Percentiles rank a stretch among this genome's conserved stretches.
These are phyloP conservation scores for Hyaloscypha finlandica DNA, from an alignment of 495 filamentous ascomycete genomes.

Conservation along the genomic window DNA sequence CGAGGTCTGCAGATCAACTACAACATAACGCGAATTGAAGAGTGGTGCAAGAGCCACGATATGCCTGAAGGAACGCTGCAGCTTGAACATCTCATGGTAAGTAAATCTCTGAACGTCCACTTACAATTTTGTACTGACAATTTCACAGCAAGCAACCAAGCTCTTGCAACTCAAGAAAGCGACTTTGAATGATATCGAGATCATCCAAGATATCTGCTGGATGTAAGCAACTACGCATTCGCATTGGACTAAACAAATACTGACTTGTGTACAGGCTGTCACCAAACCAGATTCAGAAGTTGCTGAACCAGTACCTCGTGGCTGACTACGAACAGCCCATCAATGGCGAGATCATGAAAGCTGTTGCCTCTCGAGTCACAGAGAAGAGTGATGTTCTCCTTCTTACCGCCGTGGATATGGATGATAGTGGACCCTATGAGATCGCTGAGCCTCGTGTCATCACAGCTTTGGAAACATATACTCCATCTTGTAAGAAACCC, in stretches of 20 bases:
- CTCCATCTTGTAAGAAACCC: conserved; percentile 75
- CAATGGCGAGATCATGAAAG: conserved; percentile 99
- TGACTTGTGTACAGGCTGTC: conserved; percentile 59
- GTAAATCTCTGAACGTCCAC: conserved; percentile 25
- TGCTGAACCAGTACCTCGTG: conserved; percentile 97
- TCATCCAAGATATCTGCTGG: conserved; percentile 99
- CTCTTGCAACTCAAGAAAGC: conserved; percentile 98
- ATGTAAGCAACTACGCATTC: conserved; percentile 64
- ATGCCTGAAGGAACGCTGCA: conserved; percentile 98
- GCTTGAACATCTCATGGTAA: conserved; percentile 96
- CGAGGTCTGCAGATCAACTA: conserved; percentile 99
- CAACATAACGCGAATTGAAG: conserved; percentile 98
- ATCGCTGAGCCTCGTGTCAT: conserved; percentile 96
- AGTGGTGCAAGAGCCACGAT: conserved; percentile 99
- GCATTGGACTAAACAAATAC: not conserved
- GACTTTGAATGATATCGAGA: conserved; percentile 98
- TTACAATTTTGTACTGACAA: conserved; percentile 34
- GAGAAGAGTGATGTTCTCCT: conserved; percentile 98
- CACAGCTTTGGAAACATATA: conserved; percentile 96
- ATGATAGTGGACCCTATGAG: conserved; percentile 98
- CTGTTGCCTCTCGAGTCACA: conserved; percentile 93
- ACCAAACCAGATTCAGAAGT: conserved; percentile 98
- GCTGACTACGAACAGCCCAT: conserved; percentile 99
- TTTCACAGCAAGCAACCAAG: conserved; percentile 72
- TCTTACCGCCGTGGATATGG: conserved; percentile 94